Percentiles rank a stretch among this genome's conserved stretches.
phyloP scores from a whole-genome alignment of 2,329 filamentous ascomycete species.

The Akanthomyces muscarius region DNA sequence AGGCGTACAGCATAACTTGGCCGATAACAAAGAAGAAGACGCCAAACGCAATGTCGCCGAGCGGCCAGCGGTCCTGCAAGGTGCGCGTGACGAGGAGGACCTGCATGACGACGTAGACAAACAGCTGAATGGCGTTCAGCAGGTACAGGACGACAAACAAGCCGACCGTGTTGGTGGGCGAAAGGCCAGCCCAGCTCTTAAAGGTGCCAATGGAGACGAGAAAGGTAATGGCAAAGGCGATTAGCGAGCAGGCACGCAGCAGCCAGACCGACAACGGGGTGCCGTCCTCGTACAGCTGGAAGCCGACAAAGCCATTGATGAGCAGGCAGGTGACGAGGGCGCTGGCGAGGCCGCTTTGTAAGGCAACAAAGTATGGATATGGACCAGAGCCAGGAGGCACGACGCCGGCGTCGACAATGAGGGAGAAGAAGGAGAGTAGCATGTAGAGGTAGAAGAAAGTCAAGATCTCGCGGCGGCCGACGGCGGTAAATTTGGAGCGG shows the following conservation, averaged over 20 bases:
- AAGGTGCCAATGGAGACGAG: slow-evolving; percentile 88
- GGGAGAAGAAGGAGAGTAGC: slow-evolving; percentile 79
- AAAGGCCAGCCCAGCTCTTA: slow-evolving; percentile 82
- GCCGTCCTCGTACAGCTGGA: slow-evolving; percentile 96
- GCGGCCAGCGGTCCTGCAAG: slow-evolving; percentile 89
- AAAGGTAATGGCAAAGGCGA: slow-evolving; percentile 82
- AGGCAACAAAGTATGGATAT: slow-evolving; percentile 87
- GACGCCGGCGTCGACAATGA: slow-evolving; percentile 89
- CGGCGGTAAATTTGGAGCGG: slow-evolving; percentile 94
- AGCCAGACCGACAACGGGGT: slow-evolving; percentile 93
- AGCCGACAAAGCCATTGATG: slow-evolving; percentile 97
- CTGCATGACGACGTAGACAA: slow-evolving; percentile 84
- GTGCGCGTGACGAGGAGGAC: slow-evolving; percentile 84
- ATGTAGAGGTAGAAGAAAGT: slow-evolving; percentile 98
- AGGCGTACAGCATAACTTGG: slow-evolving; percentile 88
- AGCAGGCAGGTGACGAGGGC: slow-evolving; percentile 84
- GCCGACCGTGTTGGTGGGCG: slow-evolving; percentile 79
- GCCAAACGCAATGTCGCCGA: slow-evolving; percentile 87
- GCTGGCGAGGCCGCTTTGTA: slow-evolving; percentile 79
- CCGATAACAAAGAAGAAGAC: slow-evolving; percentile 88
- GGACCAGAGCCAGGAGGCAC: slow-evolving; percentile 74
- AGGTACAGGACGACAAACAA: slow-evolving; percentile 91
- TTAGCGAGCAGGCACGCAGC: slow-evolving; percentile 70
- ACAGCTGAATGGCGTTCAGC: slow-evolving; percentile 79
- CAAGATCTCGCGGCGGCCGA: slow-evolving; percentile 70